These are phyloP conservation scores for Pichia sp. DNA, from an alignment of 1,139 yeast species.

Conservation along the genomic window DNA sequence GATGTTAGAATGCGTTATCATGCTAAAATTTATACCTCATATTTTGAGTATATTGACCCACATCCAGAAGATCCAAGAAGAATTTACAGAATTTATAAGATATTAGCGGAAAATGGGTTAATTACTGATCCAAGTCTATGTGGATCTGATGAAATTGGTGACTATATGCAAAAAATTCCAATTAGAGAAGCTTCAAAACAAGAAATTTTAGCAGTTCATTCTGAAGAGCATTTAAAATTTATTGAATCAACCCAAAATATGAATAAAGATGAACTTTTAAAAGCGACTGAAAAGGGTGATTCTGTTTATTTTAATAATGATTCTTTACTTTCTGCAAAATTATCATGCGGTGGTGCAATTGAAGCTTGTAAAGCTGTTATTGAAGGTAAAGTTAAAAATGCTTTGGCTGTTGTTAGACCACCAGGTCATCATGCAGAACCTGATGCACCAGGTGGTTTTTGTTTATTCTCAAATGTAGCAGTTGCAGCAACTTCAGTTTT, in stretches of 20 bases:
- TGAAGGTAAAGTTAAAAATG: conserved; percentile 85
- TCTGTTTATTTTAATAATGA: conserved; percentile 94
- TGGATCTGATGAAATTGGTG: conserved; percentile 82
- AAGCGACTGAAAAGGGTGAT: conserved; percentile 88
- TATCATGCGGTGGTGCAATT: conserved; percentile 95
- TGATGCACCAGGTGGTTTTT: conserved; percentile 93
- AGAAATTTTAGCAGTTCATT: conserved; percentile 83
- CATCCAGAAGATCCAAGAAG: conserved; percentile 99
- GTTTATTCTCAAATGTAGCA: conserved; percentile 92
- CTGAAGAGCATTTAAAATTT: conserved; percentile 70
- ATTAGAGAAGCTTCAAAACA: conserved; percentile 83
- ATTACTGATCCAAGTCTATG: conserved; percentile 74
- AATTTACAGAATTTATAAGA: conserved; percentile 87
- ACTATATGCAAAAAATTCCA: conserved; percentile 80
- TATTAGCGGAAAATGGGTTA: conserved; percentile 88
- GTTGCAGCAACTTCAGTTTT: conserved; percentile 90
- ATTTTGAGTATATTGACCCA: conserved; percentile 92
- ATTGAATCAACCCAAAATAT: conserved; percentile 71
- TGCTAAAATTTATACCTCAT: conserved; percentile 87
- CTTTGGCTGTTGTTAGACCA: conserved; percentile 92
- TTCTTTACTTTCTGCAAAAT: conserved; percentile 76
- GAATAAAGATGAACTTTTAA: conserved; percentile 70
- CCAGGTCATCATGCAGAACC: conserved; percentile 99
- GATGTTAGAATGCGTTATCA: conserved; percentile 98
- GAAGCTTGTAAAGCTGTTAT: conserved; percentile 95